Conservation (phyloP, 2,329 filamentous ascomycete genomes). For the Emericellopsis atlantica region DNA sequence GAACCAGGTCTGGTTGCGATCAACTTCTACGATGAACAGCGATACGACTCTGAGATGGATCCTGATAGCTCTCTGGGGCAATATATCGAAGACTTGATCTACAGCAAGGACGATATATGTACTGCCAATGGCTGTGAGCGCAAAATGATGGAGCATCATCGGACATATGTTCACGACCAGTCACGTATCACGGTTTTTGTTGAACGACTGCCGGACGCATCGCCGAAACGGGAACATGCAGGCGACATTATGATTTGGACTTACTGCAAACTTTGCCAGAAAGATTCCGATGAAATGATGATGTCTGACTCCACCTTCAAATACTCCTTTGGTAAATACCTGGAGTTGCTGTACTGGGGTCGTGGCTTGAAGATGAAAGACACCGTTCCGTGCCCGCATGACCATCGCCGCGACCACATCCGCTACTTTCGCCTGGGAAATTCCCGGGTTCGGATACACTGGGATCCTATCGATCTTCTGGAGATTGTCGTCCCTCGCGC, state of each 20-base stretch:
- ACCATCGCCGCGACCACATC: conserved; percentile 84
- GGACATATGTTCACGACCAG: conserved; percentile 93
- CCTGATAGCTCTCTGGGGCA: conserved; percentile 89
- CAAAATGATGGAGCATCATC: conserved; percentile 83
- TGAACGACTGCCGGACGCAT: conserved; percentile 40
- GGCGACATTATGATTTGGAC: conserved; percentile 88
- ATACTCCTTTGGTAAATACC: conserved; percentile 95
- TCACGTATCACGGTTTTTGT: conserved; percentile 87
- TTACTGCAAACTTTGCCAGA: conserved; percentile 81
- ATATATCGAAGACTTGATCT: conserved; percentile 84
- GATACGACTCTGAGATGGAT: conserved; percentile 57
- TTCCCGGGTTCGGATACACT: conserved; percentile 77
- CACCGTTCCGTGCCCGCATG: conserved; percentile 66
- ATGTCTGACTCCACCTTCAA: conserved; percentile 97
- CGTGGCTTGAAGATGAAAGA: conserved; percentile 63
- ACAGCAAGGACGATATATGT: conserved; percentile 64
- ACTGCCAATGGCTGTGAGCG: conserved; percentile 75
- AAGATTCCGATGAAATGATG: conserved; percentile 75
- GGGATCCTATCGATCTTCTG: conserved; percentile 82
- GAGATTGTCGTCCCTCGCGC: conserved; percentile 89
- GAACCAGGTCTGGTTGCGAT: conserved; percentile 85
- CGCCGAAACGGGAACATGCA: conserved; percentile 25
- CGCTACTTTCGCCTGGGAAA: conserved; percentile 86
- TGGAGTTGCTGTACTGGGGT: conserved; percentile 97
- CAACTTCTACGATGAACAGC: conserved; percentile 89